Conservation (phyloP, 164 flowering plant genomes). For the Cinnamomum chago region DNA sequence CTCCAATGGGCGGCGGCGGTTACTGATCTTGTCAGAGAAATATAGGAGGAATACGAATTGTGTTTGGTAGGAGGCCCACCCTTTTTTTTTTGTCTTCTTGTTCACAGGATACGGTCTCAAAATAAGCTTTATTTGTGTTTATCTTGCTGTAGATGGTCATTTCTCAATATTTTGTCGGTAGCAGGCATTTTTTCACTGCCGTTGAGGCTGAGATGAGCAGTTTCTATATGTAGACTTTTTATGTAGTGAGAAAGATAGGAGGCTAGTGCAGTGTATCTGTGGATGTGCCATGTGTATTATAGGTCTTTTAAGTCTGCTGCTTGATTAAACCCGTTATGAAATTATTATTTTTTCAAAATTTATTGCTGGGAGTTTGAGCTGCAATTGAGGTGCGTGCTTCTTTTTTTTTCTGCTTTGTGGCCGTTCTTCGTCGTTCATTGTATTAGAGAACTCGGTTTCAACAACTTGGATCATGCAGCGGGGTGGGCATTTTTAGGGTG, state of each 20-base stretch:
- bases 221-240: neutral
- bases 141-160: conserved; percentile 18
- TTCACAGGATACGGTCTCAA: conserved; percentile 15
- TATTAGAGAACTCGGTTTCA: too few relatives aligned
- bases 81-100: conserved; percentile 2
- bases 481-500: too few relatives aligned
- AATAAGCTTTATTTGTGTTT: conserved; percentile 17
- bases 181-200: conserved; percentile 42
- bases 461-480: too few relatives aligned
- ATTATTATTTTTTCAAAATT: too few relatives aligned
- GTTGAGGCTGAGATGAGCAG: conserved; percentile 26
- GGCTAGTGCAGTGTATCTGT: neutral
- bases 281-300: neutral
- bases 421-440: too few relatives aligned
- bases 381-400: too few relatives aligned
- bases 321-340: too few relatives aligned
- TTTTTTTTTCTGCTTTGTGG: too few relatives aligned
- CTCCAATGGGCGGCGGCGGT: conserved; percentile 66
- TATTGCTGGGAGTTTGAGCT: too few relatives aligned
- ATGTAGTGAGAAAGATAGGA: neutral
- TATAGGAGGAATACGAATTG: neutral
- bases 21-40: conserved; percentile 29
- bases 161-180: conserved; percentile 46
- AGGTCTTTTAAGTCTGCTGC: too few relatives aligned
- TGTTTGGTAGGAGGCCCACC: neutral